Evolutionary conservation across 768 basidiomycete species (phyloP), one percentile per base, ranked within the genome.

Genomic region (Rhizopogon vesiculosus): DNA sequence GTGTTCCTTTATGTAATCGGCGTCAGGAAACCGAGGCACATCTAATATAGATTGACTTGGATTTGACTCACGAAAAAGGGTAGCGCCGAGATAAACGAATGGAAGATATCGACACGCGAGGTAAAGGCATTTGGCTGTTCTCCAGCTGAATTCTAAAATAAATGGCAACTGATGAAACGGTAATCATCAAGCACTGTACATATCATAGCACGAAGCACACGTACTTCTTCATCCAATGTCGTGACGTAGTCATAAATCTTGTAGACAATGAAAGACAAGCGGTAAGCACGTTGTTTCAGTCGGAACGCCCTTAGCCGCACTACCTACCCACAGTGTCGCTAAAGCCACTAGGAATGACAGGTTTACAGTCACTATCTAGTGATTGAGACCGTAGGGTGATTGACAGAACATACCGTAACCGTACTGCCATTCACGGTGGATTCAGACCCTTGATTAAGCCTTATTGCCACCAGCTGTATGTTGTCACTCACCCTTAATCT

Each of bases 1-100:
- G 22, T 3, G 35, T 3, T 78, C 53, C 84, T 49, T 25, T 7
- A 38, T 49, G 3, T 9, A 2, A 35, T 22, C 4, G 13, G 22
- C 19, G 9, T 38, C 35, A 35, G 48, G 39, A 7, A 48, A 50
- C 49, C 10, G 18, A 28, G 45, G 44, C 9, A 19, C 5, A 31
- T 33, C 19, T 9, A 16, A 19, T 10, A 25, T 16, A 25, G 12
- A 46, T 13, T 12, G 16, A 7, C 3, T 9, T 5, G 4, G 8
- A 7, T n/a, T 18, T 8, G 19, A 51, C 53, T 54, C 39, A 54
- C 53, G 53, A 13, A 22, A 19, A 4, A 31, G 22, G 8, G 35
- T 22, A 15, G 12, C 35, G 5, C 19, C 15, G 16, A 53, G 41
- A 43, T 41, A 39, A 45, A 48, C 3, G 42, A 53, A 44, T 10